Evolutionary conservation across 2,329 filamentous ascomycete genomes (phyloP), one percentile per base, ranked within the genome.

Genomic region (Biscogniauxia marginata): DNA sequence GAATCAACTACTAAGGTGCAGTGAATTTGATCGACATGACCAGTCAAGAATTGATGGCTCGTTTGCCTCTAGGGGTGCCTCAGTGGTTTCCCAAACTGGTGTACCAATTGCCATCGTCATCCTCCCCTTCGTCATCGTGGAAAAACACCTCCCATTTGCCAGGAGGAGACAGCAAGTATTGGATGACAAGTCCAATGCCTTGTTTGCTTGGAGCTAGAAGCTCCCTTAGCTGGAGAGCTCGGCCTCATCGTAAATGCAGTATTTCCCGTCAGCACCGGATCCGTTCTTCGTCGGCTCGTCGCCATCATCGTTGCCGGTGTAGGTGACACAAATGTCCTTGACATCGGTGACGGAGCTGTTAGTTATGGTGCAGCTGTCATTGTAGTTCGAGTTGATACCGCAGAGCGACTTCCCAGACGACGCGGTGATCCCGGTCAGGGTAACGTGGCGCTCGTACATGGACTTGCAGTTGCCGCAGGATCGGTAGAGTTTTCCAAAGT

Each of bases 371-470:
- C 22, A 49, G 22, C 9, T n/a, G 52, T 61, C 30, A 16, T 16
- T 16, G 60, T 77, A 81, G 74, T 81, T 82, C 56, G 72, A 72
- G 72, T 81, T 81, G 68, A 81, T 80, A 49, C 78, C 77, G 59
- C 73, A 76, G 25, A 79, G 71, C 16, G 13, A 16, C 30, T 39
- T 49, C 20, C 46, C 46, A 8, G 46, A 49, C 65, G 3, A 56
- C 57, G 75, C 75, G 45, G 62, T 68, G 59, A 72, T 60, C 55
- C 63, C 64, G 54, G 61, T 53, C 58, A 74, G 56, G 23, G 64
- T 63, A 46, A 71, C 65, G 50, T 65, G 62, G 49, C 70, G 71
- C 48, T 66, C 65, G 55, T 63, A 65, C 62, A 62, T 63, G 56
- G 63, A 66, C 59, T 64, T 65, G 66, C 75, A 78, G 69, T 75